A percentile compares a stretch with the other conserved stretches of the same genome.
Evolutionary conservation across 441 rosid genomes (phyloP).

Genomic region (Manihot esculenta): DNA sequence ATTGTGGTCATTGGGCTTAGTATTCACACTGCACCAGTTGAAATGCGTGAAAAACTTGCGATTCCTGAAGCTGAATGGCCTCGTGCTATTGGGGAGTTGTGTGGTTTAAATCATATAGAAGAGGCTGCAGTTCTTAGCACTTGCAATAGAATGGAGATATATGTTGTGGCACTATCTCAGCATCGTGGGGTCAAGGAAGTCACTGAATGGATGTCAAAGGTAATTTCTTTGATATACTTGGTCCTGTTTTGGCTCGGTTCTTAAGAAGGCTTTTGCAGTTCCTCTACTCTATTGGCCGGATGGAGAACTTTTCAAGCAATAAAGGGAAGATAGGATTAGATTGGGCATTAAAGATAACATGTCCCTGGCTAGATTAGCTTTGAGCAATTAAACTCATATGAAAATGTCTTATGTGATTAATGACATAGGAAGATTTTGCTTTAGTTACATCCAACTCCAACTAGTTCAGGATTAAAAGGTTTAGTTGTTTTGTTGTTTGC

Average conservation of each 20-base stretch:
- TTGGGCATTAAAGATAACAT: slow-evolving; percentile 34
- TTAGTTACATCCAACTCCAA: slow-evolving; percentile 34
- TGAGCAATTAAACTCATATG: neutral
- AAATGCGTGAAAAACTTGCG: slow-evolving; percentile 96
- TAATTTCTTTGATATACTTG: slow-evolving; percentile 22
- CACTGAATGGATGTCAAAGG: slow-evolving; percentile 99
- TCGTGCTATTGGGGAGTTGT: slow-evolving; percentile 77
- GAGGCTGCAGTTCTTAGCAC: slow-evolving; percentile 99
- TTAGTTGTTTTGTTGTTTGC: slow-evolving; percentile 15
- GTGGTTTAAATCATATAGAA: slow-evolving; percentile 86
- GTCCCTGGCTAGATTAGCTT: neutral
- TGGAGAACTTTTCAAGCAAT: neutral
- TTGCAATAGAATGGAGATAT: slow-evolving; percentile 96
- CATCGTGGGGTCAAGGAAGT: slow-evolving; percentile 98
- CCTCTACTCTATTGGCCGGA: neutral
- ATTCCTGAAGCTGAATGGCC: slow-evolving; percentile 99
- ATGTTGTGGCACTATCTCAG: slow-evolving; percentile 90
- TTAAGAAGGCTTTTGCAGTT: neutral
- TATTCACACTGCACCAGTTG: slow-evolving; percentile 89
- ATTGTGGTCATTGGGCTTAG: slow-evolving; percentile 90
- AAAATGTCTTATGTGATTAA: neutral
- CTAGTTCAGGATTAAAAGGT: too few relatives aligned
- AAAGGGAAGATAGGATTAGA: slow-evolving; percentile 9
- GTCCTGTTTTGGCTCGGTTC: neutral
- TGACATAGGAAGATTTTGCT: neutral